Base-by-base conservation (phyloP, 169 alveolate species). In the Plasmodium coatneyi region DNA sequence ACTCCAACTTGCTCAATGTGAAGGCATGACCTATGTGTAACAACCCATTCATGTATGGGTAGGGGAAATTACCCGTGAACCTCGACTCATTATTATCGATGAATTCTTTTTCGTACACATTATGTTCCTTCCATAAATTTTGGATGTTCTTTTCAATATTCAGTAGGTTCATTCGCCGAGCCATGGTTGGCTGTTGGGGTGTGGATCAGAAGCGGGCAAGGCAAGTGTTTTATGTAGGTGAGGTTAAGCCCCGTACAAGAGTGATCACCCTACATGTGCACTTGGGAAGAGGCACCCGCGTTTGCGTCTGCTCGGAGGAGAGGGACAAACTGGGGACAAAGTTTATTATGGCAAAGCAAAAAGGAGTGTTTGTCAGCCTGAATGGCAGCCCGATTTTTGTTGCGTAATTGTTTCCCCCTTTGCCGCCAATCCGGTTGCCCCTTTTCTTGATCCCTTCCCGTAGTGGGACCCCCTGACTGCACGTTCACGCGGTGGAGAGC, bases 21-120 rank as follows among this genome's bases (percentile, higher is more conserved):
- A 98, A 99, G 10, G 99, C 99, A 93, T 99, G 99, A 0, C 99
- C 99, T 76, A 99, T 96, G 92, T 99, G 99, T 83, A 99, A 96
- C 93, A 98, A 95, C 1, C 99, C 99, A 92, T 99, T 99, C 99
- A 99, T 98, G 90, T 99, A 99, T 0, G 99, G 99, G 93, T 97
- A 99, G 41, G 99, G 99, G 95, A 99, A 99, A 9, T 99, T 99
- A 60, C 98, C 96, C 92, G 99, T 97, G 96, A 96, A 99, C 95
- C 99, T 98, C 71, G 96, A 96, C 72, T 98, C 96, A 49, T 92
- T 95, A 1, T 94, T 95, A 81, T 95, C 97, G 14, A 92, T 52
- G 6, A 98, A 97, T 72, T 98, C 96, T n/a, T 98, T 97, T 82
- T 98, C 99, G 90, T 94, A 97, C 19, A 97, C 96, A 80, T 96